phyloP scores from a whole-genome alignment of 129 eudicot species.

The Helichrysum umbraculigerum region DNA sequence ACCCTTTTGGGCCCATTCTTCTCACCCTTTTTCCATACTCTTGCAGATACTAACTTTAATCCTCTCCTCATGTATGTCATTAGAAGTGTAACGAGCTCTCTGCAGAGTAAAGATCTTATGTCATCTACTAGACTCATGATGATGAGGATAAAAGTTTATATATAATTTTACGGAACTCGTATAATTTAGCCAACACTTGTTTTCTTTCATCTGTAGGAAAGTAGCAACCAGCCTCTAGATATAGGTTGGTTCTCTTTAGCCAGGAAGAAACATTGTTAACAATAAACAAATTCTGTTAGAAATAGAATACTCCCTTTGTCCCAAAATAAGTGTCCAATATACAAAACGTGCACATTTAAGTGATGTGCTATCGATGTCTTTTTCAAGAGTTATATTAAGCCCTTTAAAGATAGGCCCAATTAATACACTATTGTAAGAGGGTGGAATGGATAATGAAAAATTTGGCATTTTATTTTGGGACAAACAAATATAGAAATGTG shows the following conservation, averaged over 20 bases:
- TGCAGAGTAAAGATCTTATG: conserved; percentile 36
- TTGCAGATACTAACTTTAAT: conserved; percentile 48
- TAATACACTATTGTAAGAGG: too few species aligned
- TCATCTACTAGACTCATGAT: neutral
- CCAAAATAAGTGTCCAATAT: too few species aligned
- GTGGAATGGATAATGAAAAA: too few species aligned
- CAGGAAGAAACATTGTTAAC: neutral
- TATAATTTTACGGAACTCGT: neutral
- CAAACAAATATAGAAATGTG: too few species aligned
- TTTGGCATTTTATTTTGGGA: too few species aligned
- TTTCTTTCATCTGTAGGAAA: neutral
- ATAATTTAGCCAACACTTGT: neutral
- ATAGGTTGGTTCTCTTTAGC: neutral
- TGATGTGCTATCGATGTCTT: too few species aligned
- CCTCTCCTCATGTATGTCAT: conserved; percentile 63
- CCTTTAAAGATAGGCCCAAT: too few species aligned
- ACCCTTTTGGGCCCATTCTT: conserved; percentile 53
- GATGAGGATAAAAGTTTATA: neutral
- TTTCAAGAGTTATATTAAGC: too few species aligned
- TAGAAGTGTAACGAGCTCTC: conserved; percentile 70
- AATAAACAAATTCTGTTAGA: too few species aligned
- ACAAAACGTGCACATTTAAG: too few species aligned
- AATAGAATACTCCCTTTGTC: too few species aligned
- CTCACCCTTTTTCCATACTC: conserved; percentile 61
- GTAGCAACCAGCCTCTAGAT: neutral